phyloP scores from a whole-genome alignment of 73 alveolate genomes.

The Paramecium pentaurelia region DNA sequence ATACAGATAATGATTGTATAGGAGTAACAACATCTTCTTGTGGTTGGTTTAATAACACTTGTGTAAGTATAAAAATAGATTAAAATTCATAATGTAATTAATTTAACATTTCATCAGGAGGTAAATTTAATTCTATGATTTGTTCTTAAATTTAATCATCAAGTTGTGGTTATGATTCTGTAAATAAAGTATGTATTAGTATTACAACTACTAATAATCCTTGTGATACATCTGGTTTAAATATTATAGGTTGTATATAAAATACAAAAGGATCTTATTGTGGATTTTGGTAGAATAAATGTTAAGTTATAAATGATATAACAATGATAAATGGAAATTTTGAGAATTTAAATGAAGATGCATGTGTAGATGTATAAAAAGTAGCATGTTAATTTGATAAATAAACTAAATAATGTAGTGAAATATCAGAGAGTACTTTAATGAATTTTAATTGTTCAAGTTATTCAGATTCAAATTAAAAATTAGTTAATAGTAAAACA shows the following conservation, averaged over 20 bases:
- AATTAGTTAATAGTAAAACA: not conserved
- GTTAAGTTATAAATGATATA: not conserved
- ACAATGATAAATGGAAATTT: not conserved
- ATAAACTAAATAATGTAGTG: not conserved
- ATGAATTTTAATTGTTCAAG: not conserved
- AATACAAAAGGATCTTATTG: slow-evolving; percentile 8
- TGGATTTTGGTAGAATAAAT: not conserved
- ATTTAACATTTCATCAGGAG: not conserved
- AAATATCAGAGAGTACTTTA: not conserved
- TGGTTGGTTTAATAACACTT: not conserved
- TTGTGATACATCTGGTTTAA: not conserved
- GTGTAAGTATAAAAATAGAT: not conserved
- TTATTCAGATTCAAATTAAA: not conserved
- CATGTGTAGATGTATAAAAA: not conserved
- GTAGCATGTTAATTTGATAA: not conserved
- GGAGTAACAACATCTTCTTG: not conserved
- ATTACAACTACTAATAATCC: not conserved
- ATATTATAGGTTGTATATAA: not conserved
- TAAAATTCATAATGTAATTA: not conserved
- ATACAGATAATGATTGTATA: not conserved
- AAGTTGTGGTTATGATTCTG: not conserved
- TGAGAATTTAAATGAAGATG: not conserved
- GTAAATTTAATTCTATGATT: not conserved
- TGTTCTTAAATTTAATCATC: not conserved
- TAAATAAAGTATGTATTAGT: not conserved